These are phyloP conservation scores for Aurifilum marmelostoma DNA, from an alignment of 2,329 filamentous ascomycete species.

Conservation along the genomic window DNA sequence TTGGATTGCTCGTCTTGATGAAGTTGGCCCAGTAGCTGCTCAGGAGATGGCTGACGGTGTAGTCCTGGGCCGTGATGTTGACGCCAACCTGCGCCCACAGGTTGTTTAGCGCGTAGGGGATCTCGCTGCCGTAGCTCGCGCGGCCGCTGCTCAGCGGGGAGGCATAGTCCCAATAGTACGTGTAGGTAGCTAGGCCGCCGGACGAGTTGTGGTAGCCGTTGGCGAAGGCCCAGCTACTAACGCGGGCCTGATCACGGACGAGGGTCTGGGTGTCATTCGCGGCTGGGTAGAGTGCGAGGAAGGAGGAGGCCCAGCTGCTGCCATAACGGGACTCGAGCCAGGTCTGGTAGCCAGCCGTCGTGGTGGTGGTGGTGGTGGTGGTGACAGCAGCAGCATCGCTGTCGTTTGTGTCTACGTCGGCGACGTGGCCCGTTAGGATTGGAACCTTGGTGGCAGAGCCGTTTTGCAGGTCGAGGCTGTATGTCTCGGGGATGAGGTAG, in stretches of 20 bases:
- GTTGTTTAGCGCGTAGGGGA: slow-evolving; percentile 40
- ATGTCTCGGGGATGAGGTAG: slow-evolving; percentile 8
- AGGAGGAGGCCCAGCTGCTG: background rate
- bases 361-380: background rate
- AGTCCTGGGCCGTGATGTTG: slow-evolving; percentile 35
- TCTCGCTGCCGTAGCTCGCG: slow-evolving; percentile 31
- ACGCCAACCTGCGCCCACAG: slow-evolving; percentile 29
- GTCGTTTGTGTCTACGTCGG: slow-evolving; percentile 1
- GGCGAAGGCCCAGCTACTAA: slow-evolving; percentile 8
- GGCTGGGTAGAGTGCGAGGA: slow-evolving; percentile 1
- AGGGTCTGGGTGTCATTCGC: background rate
- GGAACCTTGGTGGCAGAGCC: slow-evolving; percentile 5
- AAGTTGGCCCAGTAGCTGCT: slow-evolving; percentile 29
- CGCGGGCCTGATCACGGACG: slow-evolving; percentile 1
- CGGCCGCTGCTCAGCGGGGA: slow-evolving; percentile 34
- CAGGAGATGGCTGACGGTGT: slow-evolving; percentile 34
- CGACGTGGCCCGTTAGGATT: background rate
- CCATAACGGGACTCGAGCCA: slow-evolving; percentile 1
- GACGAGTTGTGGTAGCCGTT: slow-evolving; percentile 7
- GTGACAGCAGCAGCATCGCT: background rate
- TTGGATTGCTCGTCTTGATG: slow-evolving; percentile 22
- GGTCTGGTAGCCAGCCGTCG: background rate
- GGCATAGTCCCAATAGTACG: slow-evolving; percentile 35
- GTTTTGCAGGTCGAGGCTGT: background rate
- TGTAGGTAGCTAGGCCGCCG: slow-evolving; percentile 30